Evolutionary conservation across 2,329 filamentous ascomycete species (phyloP).

Genomic region (Colletotrichum cuscutae): DNA sequence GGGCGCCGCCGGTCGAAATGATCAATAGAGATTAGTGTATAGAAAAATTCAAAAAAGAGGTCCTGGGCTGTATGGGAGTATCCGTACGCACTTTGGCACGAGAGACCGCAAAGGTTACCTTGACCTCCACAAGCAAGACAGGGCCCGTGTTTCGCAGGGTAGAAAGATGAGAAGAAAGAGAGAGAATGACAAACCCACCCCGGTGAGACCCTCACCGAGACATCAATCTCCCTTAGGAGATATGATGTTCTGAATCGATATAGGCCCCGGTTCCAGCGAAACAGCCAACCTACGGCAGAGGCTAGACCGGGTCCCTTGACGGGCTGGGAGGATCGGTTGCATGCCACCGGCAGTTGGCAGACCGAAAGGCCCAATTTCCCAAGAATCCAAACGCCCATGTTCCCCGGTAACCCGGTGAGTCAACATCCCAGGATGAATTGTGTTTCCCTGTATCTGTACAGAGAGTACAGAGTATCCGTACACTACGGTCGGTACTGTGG

Average conservation of each 20-base stretch:
- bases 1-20: slow-evolving; percentile 14
- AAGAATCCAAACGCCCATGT: background rate
- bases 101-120: background rate
- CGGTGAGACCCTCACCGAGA: slow-evolving; percentile 32
- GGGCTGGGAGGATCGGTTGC: background rate
- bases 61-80: background rate
- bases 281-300: background rate
- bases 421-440: slow-evolving; percentile 9
- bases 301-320: slow-evolving; percentile 4
- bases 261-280: background rate
- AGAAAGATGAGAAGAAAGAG: background rate
- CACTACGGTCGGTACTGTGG: background rate
- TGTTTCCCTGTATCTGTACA: background rate
- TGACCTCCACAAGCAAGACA: background rate
- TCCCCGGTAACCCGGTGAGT: slow-evolving; percentile 27
- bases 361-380: slow-evolving; percentile 20
- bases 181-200: background rate
- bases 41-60: background rate
- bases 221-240: background rate
- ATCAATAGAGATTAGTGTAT: background rate
- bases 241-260: background rate
- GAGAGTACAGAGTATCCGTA: too few species aligned
- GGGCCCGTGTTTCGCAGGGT: slow-evolving; percentile 20
- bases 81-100: background rate
- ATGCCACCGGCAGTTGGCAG: slow-evolving; percentile 13